phyloP scores from a whole-genome alignment of 345 rosid genomes.

The Populus ilicifolia region DNA sequence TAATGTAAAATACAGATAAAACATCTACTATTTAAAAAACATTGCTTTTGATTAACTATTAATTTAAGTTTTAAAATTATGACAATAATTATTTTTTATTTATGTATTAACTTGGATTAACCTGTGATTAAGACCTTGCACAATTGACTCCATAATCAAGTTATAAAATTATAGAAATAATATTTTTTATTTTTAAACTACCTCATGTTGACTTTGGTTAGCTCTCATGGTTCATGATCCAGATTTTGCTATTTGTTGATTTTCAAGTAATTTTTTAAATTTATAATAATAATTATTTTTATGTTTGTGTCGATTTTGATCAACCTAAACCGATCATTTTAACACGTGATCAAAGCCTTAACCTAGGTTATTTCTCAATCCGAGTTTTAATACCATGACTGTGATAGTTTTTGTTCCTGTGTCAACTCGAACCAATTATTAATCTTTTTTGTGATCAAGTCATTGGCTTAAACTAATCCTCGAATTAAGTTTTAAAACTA shows the following conservation, averaged over 20 bases:
- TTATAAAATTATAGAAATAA: too few relatives aligned
- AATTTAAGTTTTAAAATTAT: too few relatives aligned
- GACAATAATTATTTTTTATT: accelerated
- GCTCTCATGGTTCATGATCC: accelerated
- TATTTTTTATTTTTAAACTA: accelerated
- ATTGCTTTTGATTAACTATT: accelerated
- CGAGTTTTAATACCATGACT: too few relatives aligned
- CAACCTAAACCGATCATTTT: accelerated
- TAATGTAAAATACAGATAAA: accelerated
- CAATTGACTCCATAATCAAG: accelerated
- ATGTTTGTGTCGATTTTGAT: accelerated
- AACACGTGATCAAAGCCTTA: accelerated
- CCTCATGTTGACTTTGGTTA: accelerated
- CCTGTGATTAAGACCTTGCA: accelerated
- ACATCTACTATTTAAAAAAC: too few relatives aligned
- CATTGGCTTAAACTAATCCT: accelerated
- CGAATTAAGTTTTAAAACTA: too few relatives aligned
- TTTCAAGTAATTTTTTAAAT: accelerated
- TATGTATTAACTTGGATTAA: accelerated
- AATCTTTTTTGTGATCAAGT: accelerated
- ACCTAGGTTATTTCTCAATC: too few relatives aligned
- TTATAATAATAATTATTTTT: accelerated
- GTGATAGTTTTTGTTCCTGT: too few relatives aligned
- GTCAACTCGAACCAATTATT: accelerated
- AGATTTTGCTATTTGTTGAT: accelerated